phyloP scores from a whole-genome alignment of 768 basidiomycete species.

The Mycena pura region DNA sequence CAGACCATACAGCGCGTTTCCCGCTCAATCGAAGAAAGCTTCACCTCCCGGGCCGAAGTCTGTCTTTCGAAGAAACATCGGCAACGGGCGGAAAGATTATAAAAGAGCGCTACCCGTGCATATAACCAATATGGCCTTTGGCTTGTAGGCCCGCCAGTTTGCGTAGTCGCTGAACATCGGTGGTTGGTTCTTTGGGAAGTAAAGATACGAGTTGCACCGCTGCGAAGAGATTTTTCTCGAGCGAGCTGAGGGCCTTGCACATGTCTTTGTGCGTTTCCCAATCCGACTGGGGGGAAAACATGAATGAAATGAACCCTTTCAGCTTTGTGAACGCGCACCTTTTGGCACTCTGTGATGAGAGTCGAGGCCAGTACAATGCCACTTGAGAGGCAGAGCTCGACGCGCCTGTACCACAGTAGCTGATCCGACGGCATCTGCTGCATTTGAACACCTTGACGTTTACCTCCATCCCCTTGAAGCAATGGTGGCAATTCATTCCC shows the following conservation, averaged over 20 bases:
- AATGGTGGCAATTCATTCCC: conserved; percentile 13
- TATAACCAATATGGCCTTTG: not conserved
- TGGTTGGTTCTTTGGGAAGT: no score
- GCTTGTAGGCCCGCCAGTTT: not conserved
- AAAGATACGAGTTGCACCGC: not conserved
- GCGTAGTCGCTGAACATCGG: not conserved
- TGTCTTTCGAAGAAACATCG: conserved; percentile 12
- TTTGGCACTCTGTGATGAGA: conserved; percentile 17
- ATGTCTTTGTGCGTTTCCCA: not conserved
- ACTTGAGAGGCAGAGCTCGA: conserved; percentile 2
- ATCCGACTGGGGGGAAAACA: conserved; percentile 11
- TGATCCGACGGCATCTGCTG: conserved; percentile 15
- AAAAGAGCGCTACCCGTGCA: not conserved
- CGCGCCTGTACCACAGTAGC: conserved; percentile 12
- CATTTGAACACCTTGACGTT: conserved; percentile 10
- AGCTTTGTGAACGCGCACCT: conserved; percentile 14
- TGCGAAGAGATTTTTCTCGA: not conserved
- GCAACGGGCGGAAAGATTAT: conserved; percentile 10
- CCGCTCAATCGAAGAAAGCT: conserved; percentile 6
- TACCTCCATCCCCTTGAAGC: conserved; percentile 10
- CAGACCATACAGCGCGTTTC: conserved; percentile 12
- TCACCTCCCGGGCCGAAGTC: conserved; percentile 7
- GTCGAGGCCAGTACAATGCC: conserved; percentile 13
- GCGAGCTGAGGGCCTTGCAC: not conserved
- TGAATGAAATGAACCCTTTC: conserved; percentile 7